phyloP scores from a whole-genome alignment of 1,284 basidiomycete species.

The Naganishia liquefaciens region DNA sequence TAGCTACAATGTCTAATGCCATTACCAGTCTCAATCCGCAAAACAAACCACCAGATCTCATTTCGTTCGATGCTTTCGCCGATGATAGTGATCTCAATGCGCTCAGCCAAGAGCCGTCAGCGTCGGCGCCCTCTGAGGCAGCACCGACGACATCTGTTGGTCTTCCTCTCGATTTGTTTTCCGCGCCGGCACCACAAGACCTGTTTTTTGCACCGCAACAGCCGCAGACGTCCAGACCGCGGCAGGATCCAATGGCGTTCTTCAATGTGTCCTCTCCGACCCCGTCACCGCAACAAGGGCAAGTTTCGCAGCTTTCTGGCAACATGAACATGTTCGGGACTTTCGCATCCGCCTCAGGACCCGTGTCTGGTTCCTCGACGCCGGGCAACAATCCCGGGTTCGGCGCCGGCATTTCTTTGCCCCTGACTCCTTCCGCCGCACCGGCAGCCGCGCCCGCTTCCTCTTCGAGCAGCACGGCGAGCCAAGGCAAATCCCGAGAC shows the following conservation, averaged over 20 bases:
- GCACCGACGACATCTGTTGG: constrained; percentile 44
- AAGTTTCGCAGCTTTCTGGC: constrained; percentile 1
- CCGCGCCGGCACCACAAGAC: constrained; percentile 44
- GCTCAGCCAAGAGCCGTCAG: constrained; percentile 41
- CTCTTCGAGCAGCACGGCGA: neutral
- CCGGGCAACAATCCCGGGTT: constrained; percentile 21
- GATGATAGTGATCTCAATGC: constrained; percentile 47
- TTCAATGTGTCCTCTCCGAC: constrained; percentile 40
- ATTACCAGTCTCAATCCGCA: constrained; percentile 45
- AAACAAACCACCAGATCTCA: constrained; percentile 51
- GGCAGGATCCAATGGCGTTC: constrained; percentile 52
- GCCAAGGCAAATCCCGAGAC: constrained; percentile 39
- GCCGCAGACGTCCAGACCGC: constrained; percentile 25
- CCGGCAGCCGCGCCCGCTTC: constrained; percentile 31
- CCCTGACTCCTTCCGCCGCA: constrained; percentile 27
- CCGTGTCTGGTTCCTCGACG: constrained; percentile 29
- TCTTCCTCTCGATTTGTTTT: constrained; percentile 53
- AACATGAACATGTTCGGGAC: constrained; percentile 32
- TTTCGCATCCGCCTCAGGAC: constrained; percentile 30
- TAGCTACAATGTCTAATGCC: constrained; percentile 6
- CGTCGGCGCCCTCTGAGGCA: constrained; percentile 32
- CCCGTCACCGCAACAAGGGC: constrained; percentile 28
- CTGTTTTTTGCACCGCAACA: constrained; percentile 36
- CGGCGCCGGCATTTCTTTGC: constrained; percentile 32
- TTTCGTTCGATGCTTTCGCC: constrained; percentile 55